Conservation (phyloP, 768 basidiomycete genomes). For the Gymnopilus junonius region DNA sequence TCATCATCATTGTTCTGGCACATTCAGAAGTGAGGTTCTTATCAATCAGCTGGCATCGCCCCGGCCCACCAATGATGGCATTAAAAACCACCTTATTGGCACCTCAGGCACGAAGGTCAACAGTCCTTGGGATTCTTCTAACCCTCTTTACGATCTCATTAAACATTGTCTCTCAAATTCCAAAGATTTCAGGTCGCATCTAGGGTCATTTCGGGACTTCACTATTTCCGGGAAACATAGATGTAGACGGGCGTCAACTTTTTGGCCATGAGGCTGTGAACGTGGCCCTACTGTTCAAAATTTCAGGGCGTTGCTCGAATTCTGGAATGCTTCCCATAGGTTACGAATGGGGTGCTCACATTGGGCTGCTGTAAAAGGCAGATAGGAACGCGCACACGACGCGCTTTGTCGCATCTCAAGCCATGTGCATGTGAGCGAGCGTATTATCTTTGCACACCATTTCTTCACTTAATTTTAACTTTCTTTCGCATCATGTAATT, state of each 20-base stretch:
- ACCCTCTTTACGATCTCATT: background rate
- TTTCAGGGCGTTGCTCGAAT: background rate
- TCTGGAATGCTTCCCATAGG: background rate
- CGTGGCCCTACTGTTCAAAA: background rate
- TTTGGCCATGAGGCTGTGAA: background rate
- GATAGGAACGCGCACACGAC: background rate
- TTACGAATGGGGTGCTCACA: background rate
- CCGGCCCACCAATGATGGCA: background rate
- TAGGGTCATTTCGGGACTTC: slow-evolving; percentile 3
- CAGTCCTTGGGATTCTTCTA: background rate
- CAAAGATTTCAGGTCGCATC: background rate
- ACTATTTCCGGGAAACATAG: background rate
- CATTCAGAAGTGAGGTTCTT: background rate
- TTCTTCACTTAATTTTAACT: background rate
- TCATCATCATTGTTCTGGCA: background rate
- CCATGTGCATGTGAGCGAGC: slow-evolving; percentile 5
- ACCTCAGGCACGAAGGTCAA: background rate
- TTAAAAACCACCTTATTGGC: background rate
- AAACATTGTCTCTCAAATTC: background rate
- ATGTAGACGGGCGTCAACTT: slow-evolving; percentile 3
- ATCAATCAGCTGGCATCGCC: slow-evolving; percentile 1
- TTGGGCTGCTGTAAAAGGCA: background rate
- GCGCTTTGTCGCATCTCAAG: slow-evolving; percentile 1
- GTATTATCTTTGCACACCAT: background rate
- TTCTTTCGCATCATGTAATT: background rate